Base-by-base conservation (phyloP, 176 grass and related monocot genomes). In the Eragrostis nindensis region DNA sequence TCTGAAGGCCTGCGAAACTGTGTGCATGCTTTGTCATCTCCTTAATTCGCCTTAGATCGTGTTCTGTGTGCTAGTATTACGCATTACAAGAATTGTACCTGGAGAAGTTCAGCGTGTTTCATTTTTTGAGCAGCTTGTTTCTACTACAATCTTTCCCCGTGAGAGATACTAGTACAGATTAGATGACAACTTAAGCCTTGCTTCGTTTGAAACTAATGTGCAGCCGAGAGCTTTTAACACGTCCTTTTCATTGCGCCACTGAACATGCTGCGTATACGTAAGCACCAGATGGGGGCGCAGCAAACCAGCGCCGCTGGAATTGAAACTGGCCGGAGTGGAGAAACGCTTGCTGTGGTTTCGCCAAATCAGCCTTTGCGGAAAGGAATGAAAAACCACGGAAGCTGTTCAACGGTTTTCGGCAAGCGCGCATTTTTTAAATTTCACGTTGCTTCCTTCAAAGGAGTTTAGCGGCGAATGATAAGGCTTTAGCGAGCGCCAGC, bases 381-480 rank as follows among this genome's bases (percentile, higher is more conserved):
- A 74, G 69, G 6, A 17, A 47, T 1, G 70, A 9, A 69, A 88
- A 89, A 76, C 63, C 71, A 76, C 56, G 82, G 87, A 81, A 13
- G 46, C 8, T 9, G 19, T 18, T 85, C 77, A 10, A 76, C 22
- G 87, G 82, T 89, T 81, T 89, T 56, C 39, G 40, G 15, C 38
- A 56, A 19, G n/a, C 53, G 57, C 36, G 71, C 43, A 5, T 29
- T 85, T 85, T n/a, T 44, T 68, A 74, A 52, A 7, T 46, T 12
- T 13, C 7, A 29, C 26, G 25, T 64, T 65, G 77, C 67, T 80
- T 72, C 77, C 68, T 40, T 57, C 24, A 40, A 70, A 26, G 76
- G 47, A 53, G 24, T 49, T 63, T 30, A 3, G 36, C 16, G 48
- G 78, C 77, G 53, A 49, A n/a, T n/a, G n/a, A n/a, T n/a, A n/a